Conservation (phyloP, 2,329 filamentous ascomycete genomes). For the Hymenoscyphus repandus region DNA sequence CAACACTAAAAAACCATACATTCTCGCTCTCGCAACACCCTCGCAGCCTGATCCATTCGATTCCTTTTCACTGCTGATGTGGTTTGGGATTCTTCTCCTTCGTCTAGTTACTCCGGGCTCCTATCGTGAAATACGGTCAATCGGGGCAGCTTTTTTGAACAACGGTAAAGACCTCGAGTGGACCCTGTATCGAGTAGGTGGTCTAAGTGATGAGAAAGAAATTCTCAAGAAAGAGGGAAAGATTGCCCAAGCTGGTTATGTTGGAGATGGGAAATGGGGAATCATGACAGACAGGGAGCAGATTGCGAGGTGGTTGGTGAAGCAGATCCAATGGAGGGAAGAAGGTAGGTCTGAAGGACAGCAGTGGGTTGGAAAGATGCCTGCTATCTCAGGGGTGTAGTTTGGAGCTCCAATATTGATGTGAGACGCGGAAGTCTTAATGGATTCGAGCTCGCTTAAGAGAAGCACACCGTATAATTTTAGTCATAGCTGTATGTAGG, state of each 20-base stretch:
- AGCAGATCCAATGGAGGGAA: background rate
- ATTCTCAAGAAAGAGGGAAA: background rate
- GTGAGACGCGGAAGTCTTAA: no score
- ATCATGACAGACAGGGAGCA: background rate
- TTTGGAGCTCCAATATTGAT: background rate
- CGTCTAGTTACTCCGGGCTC: background rate
- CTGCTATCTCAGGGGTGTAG: background rate
- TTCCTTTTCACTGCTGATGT: background rate
- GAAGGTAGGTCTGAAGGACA: background rate
- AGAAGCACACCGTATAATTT: no score
- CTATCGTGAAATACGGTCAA: background rate
- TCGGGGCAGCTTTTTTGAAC: background rate
- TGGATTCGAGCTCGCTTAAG: no score
- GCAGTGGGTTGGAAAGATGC: background rate
- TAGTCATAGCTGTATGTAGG: no score
- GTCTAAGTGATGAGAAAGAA: background rate
- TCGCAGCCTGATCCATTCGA: background rate
- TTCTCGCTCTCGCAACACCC: background rate
- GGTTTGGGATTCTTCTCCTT: background rate
- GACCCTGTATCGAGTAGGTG: background rate
- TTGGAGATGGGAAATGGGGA: background rate
- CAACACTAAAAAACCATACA: background rate
- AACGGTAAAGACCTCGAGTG: background rate
- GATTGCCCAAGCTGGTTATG: background rate
- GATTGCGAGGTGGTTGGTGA: background rate